Evolutionary conservation across 164 flowering plant genomes (phyloP).

Genomic region (Warburgia ugandensis): DNA sequence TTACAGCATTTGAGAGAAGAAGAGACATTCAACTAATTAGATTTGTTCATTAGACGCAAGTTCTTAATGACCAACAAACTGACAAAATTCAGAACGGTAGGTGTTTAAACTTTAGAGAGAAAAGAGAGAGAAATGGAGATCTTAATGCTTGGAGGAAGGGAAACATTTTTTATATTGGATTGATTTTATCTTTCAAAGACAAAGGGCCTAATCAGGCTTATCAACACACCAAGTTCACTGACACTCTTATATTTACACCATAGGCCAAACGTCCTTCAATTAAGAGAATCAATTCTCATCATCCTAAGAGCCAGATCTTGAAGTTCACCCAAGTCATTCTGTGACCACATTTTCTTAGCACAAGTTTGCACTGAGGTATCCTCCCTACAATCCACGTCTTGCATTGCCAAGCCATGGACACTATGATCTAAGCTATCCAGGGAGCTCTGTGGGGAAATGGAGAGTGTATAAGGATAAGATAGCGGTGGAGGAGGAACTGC

Average conservation of each 20-base stretch:
- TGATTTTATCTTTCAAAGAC: neutral
- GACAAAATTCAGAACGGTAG: too few species aligned
- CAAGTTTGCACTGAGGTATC: neutral
- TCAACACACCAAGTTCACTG: slow-evolving; percentile 1
- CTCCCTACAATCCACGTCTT: slow-evolving; percentile 2
- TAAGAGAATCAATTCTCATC: slow-evolving; percentile 8
- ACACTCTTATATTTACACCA: neutral
- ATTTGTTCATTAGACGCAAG: too few species aligned
- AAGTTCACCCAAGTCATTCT: slow-evolving; percentile 12
- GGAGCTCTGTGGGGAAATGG: slow-evolving; percentile 10
- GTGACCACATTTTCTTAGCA: slow-evolving; percentile 2
- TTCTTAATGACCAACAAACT: too few species aligned
- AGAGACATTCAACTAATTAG: too few species aligned
- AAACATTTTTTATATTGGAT: neutral
- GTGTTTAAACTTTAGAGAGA: too few species aligned
- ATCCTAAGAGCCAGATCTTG: slow-evolving; percentile 13
- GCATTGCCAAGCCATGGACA: neutral
- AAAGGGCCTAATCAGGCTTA: slow-evolving; percentile 1
- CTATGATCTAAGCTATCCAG: slow-evolving; percentile 7
- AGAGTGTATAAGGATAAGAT: neutral
- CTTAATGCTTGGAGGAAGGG: neutral
- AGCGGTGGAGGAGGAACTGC: too few species aligned
- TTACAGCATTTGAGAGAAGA: too few species aligned
- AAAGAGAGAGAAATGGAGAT: neutral
- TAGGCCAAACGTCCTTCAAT: neutral